Evolutionary conservation across 208 protist genomes (phyloP), one percentile per base, ranked within the genome.

Genomic region (Trypanosoma theileri): DNA sequence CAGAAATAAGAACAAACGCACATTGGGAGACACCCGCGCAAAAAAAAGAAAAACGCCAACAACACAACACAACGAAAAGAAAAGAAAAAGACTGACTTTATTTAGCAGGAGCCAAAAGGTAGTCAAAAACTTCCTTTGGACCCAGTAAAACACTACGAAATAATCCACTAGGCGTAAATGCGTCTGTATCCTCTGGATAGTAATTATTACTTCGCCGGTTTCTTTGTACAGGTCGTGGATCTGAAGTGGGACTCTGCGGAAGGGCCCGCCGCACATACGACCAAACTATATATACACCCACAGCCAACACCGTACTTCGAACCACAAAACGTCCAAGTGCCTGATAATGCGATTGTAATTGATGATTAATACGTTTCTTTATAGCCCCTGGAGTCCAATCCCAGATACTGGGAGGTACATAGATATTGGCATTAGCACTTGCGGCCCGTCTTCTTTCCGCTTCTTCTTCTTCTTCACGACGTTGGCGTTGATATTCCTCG

Each of bases 41-140:
- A 35, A 35, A 8, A 35, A 35, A 8, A 1, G 6, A 35, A 35
- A 8, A 35, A 8, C 28, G 4, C 1, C 28, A 35, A 35, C 28
- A 35, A 35, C 28, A 35, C 28, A 35, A 1, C 4, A 35, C 28
- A 35, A 35, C 28, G 6, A 35, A 35, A 35, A 1, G 6, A 6
- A 35, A 35, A 35, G 6, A 6, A 35, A 35, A 35, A 35, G 28
- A 35, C 1, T 35, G 28, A 35, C 6, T 35, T 6, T 35, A 35
- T 6, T 35, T 35, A 52, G 45, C 17, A 1, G 88, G 85, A 44
- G 85, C 84, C 17, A 93, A 73, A 13, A 93, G 56, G 70, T 93
- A 93, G 59, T 93, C 88, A 46, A 90, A 84, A 50, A 93, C 75
- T 61, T 91, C 88, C 79, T 91, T 91, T 14, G 88, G 88, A 0